Conservation (phyloP, 2,329 filamentous ascomycete species). For the Meredithiella fracta region DNA sequence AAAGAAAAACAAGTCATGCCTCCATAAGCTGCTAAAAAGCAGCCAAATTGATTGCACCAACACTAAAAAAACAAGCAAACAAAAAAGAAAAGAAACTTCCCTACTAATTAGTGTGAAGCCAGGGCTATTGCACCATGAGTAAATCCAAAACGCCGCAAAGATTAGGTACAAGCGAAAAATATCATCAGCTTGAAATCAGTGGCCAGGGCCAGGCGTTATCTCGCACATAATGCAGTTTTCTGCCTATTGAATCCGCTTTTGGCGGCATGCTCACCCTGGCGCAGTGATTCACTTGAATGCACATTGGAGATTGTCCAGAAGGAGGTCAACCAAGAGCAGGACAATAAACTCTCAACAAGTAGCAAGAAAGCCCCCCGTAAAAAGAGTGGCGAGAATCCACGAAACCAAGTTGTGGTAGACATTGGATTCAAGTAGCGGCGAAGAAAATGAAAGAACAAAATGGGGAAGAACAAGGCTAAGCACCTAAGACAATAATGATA, state of each 20-base stretch:
- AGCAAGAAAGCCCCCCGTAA: not conserved
- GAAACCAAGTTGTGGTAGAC: not conserved
- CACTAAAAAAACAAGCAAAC: too few relatives aligned
- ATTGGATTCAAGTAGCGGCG: not conserved
- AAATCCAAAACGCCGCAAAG: not conserved
- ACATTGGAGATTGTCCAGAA: not conserved
- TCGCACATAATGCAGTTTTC: not conserved
- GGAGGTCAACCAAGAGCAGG: not conserved
- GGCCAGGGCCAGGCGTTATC: not conserved
- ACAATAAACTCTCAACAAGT: not conserved
- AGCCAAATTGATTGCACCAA: too few relatives aligned
- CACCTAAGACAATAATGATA: not conserved
- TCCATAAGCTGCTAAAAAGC: too few relatives aligned
- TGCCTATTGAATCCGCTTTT: not conserved
- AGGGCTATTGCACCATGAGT: not conserved
- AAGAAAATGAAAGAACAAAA: slow-evolving; percentile 11
- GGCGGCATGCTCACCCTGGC: not conserved
- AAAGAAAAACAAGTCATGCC: not conserved
- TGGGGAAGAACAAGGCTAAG: slow-evolving; percentile 13
- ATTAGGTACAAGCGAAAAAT: not conserved
- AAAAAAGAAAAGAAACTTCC: not conserved
- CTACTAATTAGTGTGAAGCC: not conserved
- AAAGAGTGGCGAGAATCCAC: not conserved
- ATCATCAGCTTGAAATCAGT: not conserved
- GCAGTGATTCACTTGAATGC: slow-evolving; percentile 1